A percentile compares a stretch with the other conserved stretches of the same genome.
Evolutionary conservation across 768 basidiomycete species (phyloP).

Genomic region (Stropharia rugosoannulata): DNA sequence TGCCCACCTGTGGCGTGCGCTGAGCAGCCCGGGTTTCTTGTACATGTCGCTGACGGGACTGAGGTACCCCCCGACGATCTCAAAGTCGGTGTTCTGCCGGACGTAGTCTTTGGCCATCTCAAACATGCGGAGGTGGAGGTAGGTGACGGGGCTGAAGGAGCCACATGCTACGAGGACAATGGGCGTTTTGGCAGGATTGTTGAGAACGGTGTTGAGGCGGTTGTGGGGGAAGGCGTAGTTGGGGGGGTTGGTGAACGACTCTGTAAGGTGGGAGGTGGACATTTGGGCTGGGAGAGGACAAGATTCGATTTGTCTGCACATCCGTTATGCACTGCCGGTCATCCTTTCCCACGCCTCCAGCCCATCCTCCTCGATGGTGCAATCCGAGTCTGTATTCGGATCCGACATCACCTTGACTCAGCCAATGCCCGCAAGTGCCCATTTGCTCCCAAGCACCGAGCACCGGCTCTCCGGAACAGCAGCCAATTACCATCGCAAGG

Average conservation of each 20-base stretch:
- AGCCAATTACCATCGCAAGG: no score
- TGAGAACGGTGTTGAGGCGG: constrained; percentile 57
- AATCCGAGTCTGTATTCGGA: background rate
- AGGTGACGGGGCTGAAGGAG: constrained; percentile 97
- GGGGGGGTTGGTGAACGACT: constrained; percentile 60
- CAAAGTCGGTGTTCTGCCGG: constrained; percentile 87
- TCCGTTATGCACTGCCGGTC: background rate
- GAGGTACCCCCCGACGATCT: constrained; percentile 94
- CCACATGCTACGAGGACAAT: constrained; percentile 96
- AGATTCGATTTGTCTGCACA: constrained; percentile 17
- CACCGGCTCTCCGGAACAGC: no score
- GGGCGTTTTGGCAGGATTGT: constrained; percentile 71
- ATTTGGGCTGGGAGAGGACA: background rate
- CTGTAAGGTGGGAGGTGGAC: constrained; percentile 26
- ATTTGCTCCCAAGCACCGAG: no score
- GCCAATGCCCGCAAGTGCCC: no score
- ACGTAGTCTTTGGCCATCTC: constrained; percentile 99
- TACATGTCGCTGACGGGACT: constrained; percentile 96
- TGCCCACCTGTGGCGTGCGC: constrained; percentile 83
- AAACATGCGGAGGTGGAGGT: constrained; percentile 97
- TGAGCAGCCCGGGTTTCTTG: constrained; percentile 93
- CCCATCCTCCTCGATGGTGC: background rate
- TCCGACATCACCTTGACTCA: background rate
- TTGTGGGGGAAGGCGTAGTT: constrained; percentile 69
- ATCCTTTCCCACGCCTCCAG: constrained; percentile 1